Evolutionary conservation across 78 protist species (phyloP), one percentile per base, ranked within the genome.

Genomic region (Capsaspora owczarzaki): DNA sequence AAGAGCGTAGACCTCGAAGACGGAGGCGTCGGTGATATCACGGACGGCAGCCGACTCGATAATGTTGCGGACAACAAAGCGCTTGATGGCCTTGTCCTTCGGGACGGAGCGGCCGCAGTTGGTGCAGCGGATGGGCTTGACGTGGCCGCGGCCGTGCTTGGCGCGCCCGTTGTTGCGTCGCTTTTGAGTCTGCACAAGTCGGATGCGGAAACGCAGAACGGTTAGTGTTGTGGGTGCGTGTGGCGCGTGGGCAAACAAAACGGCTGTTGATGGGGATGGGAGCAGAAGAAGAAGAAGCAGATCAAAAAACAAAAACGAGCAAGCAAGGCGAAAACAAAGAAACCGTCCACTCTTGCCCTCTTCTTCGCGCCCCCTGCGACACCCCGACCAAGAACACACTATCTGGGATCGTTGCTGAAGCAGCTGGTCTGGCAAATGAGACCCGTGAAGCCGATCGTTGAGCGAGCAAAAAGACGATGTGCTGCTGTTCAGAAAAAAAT

Each of bases 41-140:
- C 94, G 90, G 40, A 89, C 69, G 46, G 96, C 92, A 4, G 98
- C 96, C 27, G 87, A 53, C 81, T 97, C 99, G 49, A 96, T 93
- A 74, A 97, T 94, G 93, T 93, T 93, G 78, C 98, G 91, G 76
- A 94, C 91, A 70, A 87, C 35, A 92, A 93, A 95, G 79, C 98
- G 90, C 92, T 92, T 92, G 76, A 95, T 82, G 68, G 96, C 96
- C 91, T 94, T 94, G 80, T 96, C 97, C 93, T 96, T 96, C 84
- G 97, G 95, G 42, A 82, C 89, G 56, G 84, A 78, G 76, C 98
- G 89, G 20, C 87, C 96, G 90, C 98, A 97, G 95, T 95, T 96
- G 82, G 74, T 43, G 95, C 99, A 97, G 43, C 98, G 89, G 85
- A 95, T 89, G 82, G 75, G 40, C 74, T 44, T 75, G 74, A 81